Evolutionary conservation across 305 asterid genomes (phyloP).

Genomic region (Fraxinus latifolia): DNA sequence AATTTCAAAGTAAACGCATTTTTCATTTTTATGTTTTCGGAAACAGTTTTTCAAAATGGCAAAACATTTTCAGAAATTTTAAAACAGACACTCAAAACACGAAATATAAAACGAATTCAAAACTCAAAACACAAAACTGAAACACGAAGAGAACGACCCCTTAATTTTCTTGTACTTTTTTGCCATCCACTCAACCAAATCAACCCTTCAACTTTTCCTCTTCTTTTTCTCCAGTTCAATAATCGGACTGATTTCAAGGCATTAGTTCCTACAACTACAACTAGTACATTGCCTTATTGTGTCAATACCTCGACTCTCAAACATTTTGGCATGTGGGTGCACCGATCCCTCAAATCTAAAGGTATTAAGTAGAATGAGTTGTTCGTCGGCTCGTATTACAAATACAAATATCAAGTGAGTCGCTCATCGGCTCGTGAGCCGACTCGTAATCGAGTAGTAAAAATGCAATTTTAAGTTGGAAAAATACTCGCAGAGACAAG

Average conservation of each 20-base stretch:
- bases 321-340: not conserved
- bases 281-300: not conserved
- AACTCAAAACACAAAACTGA: no score
- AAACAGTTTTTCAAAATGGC: no score
- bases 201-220: no score
- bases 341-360: not conserved
- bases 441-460: not conserved
- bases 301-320: not conserved
- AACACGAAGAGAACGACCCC: no score
- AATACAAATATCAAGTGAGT: not conserved
- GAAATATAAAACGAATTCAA: no score
- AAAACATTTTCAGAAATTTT: no score
- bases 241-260: not conserved
- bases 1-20: no score
- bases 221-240: not conserved
- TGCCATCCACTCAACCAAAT: no score
- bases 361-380: not conserved
- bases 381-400: not conserved
- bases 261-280: not conserved
- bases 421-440: not conserved
- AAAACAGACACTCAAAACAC: no score
- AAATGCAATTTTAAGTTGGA: not conserved
- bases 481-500: not conserved
- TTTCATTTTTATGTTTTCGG: no score
- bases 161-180: no score